phyloP scores from a whole-genome alignment of 306 rosid species.

The Quillaja saponaria region DNA sequence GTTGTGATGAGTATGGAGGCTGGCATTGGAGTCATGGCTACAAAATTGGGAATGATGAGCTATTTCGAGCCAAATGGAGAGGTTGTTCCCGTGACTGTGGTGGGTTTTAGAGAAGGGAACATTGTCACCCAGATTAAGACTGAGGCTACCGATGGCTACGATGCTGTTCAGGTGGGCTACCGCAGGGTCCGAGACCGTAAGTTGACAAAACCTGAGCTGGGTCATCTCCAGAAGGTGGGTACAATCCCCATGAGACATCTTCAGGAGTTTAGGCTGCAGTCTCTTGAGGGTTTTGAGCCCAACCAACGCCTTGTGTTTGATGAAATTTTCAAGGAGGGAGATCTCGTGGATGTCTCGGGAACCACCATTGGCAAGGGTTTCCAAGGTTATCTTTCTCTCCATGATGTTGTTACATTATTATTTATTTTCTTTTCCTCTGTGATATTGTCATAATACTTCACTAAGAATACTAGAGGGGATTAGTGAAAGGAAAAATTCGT shows the following conservation, averaged over 20 bases:
- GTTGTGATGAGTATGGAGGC: conserved; percentile 80
- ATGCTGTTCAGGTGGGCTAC: conserved; percentile 83
- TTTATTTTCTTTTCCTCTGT: background rate
- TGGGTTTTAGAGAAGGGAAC: conserved; percentile 94
- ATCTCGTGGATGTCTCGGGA: conserved; percentile 88
- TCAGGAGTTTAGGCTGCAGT: conserved; percentile 86
- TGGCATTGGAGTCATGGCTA: conserved; percentile 87
- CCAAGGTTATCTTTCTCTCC: conserved; percentile 54
- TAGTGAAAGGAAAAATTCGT: no score
- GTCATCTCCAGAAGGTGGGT: conserved; percentile 77
- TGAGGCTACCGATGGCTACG: conserved; percentile 78
- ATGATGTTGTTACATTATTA: no score
- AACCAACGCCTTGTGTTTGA: conserved; percentile 64
- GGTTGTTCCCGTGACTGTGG: conserved; percentile 88
- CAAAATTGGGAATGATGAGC: conserved; percentile 96
- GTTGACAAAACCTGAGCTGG: conserved; percentile 81
- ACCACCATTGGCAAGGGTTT: conserved; percentile 96
- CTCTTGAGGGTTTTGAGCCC: conserved; percentile 53
- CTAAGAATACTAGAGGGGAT: no score
- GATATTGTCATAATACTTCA: no score
- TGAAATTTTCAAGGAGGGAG: conserved; percentile 83
- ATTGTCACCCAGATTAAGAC: conserved; percentile 85
- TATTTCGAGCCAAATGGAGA: conserved; percentile 63
- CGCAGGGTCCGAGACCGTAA: conserved; percentile 77
- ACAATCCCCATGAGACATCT: conserved; percentile 89